Conservation (phyloP, 2,329 filamentous ascomycete genomes). For the Periconia macrospinosa region DNA sequence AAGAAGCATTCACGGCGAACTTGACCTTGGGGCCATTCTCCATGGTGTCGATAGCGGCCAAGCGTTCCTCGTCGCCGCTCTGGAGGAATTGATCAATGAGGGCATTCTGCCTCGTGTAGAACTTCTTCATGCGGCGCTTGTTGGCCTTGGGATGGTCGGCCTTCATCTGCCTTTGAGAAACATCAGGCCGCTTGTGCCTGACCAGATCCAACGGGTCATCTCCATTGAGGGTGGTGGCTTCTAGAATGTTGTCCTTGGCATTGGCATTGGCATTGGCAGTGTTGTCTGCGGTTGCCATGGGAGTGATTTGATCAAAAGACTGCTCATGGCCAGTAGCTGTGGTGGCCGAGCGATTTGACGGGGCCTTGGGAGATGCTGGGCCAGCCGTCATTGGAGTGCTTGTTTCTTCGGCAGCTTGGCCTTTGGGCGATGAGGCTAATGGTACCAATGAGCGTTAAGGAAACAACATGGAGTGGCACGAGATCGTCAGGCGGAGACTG, state of each 20-base stretch:
- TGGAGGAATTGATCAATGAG: slow-evolving; percentile 55
- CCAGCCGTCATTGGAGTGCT: slow-evolving; percentile 22
- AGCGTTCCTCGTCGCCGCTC: slow-evolving; percentile 58
- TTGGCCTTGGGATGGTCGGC: slow-evolving; percentile 49
- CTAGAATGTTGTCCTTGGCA: slow-evolving; percentile 19
- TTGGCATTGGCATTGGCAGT: slow-evolving; percentile 8
- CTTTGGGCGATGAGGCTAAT: slow-evolving; percentile 29
- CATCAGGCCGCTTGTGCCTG: slow-evolving; percentile 35
- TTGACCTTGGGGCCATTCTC: slow-evolving; percentile 49
- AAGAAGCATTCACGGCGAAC: slow-evolving; percentile 44
- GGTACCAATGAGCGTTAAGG: slow-evolving; percentile 25
- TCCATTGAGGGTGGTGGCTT: slow-evolving; percentile 20
- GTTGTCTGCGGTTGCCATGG: slow-evolving; percentile 21
- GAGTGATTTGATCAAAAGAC: slow-evolving; percentile 25
- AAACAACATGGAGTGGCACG: neutral
- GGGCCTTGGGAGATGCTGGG: slow-evolving; percentile 20
- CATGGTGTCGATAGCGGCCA: slow-evolving; percentile 54
- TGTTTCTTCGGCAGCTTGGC: slow-evolving; percentile 35
- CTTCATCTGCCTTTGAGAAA: slow-evolving; percentile 52
- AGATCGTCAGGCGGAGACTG: slow-evolving; percentile 14
- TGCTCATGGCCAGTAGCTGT: slow-evolving; percentile 18
- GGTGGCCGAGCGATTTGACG: slow-evolving; percentile 20
- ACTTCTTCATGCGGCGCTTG: slow-evolving; percentile 44
- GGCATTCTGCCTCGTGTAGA: slow-evolving; percentile 45
- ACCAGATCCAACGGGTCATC: slow-evolving; percentile 43